Base-by-base conservation (phyloP, 257 asterid species). In the Capsicum rhomboideum region DNA sequence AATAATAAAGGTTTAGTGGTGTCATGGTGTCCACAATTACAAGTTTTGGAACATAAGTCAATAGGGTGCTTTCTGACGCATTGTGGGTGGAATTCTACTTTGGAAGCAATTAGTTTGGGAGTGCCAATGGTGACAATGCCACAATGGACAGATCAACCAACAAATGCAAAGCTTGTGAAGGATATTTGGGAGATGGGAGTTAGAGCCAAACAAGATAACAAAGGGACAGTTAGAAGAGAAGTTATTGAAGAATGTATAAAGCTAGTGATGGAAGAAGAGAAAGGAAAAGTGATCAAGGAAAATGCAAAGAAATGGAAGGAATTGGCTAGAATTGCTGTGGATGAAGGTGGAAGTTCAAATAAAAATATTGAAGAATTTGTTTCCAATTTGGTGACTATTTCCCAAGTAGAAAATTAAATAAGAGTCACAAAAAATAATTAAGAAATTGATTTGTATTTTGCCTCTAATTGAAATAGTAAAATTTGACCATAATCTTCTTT, bases 41-140 rank as follows among this genome's bases (percentile, higher is more conserved):
- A 72, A 72, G 58, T 72, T 3, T 72, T 46, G 42, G 42, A 44
- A 74, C 58, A 74, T 13, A 11, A 74, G 23, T 74, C 80, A 8
- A 46, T 46, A 46, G 59, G 59, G 4, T 74, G 91, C 40, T 92
- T 92, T 61, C 6, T 90, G 2, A 83, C 90, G 0, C 96, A 92
- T 18, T 79, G 93, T 50, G 96, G 96, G 6, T 92, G 93, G 96
- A 91, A 92, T 59, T 92, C 91, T 55, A 91, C 92, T 0, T 6
- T 90, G 11, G 93, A 92, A 34, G 92, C 90, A 0, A 14, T 91
- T 79, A 37, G 84, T 46, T 74, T 74, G 59, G 59, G 80, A 13
- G 59, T 74, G 6, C 59, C 80, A 46, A 74, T 74, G 42, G 13
- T 74, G 7, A 2, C 14, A 1, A 74, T 74, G 59, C 80, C 80